Base-by-base conservation (phyloP, 2,329 filamentous ascomycete genomes). In the Sarocladium strictum region DNA sequence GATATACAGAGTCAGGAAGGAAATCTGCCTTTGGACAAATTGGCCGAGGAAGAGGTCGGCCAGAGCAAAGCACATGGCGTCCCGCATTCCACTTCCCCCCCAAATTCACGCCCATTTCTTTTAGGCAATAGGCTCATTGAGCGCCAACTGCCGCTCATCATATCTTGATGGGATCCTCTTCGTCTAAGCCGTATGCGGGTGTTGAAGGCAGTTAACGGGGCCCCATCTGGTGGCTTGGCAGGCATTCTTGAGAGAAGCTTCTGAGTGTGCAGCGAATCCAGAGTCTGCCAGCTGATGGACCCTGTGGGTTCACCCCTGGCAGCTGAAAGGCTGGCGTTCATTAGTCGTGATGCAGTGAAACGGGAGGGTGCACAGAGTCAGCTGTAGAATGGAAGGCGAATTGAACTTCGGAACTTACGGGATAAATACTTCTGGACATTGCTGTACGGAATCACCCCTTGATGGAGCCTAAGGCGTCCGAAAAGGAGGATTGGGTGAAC, bases 281-380 rank as follows among this genome's bases (percentile, higher is more conserved):
- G 32, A 40, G 53, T 21, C 19, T 24, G 40, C 19, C 26, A 15
- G 37, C 33, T 35, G 49, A 53, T 19, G 54, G 47, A 51, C 47
- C 47, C 26, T 29, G 35, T 52, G 32, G 26, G 29, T 43, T 53
- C 21, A 54, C 51, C 56, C 56, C 56, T 58, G 56, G 26, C 51
- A 58, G 56, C 56, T 58, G 56, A 58, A 56, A 55, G 32, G 19
- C 17, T 32, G 53, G 49, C 35, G 27, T 57, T 53, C 55, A 56
- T 56, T 56, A 56, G 55, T 51, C 49, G 54, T 14, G 38, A 43
- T n/a, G 47, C 27, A 9, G 37, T 15, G 49, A 15, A 45, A 3
- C 9, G 47, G 47, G 19, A 35, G 27, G 12, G 38, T 43, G 38
- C 38, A 23, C 21, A 43, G 17, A 17, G n/a, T 32, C 29, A 32